Percentiles rank a stretch among this genome's conserved stretches.
These are phyloP conservation scores for Penicillium thymicola DNA, from an alignment of 2,329 filamentous ascomycete genomes.

Conservation along the genomic window DNA sequence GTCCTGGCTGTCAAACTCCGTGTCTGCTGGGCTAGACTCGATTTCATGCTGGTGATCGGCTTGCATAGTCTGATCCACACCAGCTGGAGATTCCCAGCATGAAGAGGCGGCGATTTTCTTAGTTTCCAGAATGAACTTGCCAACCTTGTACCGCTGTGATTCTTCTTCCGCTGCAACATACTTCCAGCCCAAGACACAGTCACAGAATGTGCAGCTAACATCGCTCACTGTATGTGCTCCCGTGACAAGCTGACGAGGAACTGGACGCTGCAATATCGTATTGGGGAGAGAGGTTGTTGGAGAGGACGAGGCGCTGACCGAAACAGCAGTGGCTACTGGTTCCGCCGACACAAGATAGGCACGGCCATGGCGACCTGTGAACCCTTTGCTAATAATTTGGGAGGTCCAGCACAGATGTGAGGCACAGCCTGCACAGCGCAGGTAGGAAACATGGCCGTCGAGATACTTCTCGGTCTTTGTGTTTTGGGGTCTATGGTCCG, in stretches of 20 bases:
- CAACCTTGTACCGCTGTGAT: conserved; percentile 61
- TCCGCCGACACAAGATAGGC: conserved; percentile 59
- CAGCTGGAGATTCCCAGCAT: conserved; percentile 50
- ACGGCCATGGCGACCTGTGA: conserved; percentile 62
- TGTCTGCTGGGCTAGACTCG: conserved; percentile 28
- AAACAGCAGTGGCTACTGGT: conserved; percentile 29
- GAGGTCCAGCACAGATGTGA: conserved; percentile 57
- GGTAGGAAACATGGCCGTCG: conserved; percentile 50
- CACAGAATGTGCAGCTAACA: conserved; percentile 56
- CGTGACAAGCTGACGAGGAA: conserved; percentile 59
- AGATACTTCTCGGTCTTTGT: conserved; percentile 37
- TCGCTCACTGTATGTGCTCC: conserved; percentile 62
- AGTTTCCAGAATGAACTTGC: conserved; percentile 65
- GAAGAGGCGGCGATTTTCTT: conserved; percentile 51
- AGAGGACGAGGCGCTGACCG: conserved; percentile 27
- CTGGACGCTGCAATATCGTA: conserved; percentile 55
- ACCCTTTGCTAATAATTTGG: conserved; percentile 63
- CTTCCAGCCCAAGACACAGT: conserved; percentile 60
- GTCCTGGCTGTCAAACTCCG: conserved; percentile 63
- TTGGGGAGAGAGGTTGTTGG: conserved; percentile 52
- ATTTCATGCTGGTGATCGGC: neutral
- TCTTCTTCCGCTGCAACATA: conserved; percentile 62
- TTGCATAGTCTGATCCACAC: conserved; percentile 3
- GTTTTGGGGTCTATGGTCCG: conserved; percentile 4
- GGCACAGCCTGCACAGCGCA: conserved; percentile 59